Base-by-base conservation (phyloP, 2,329 filamentous ascomycete species). In the Botryotinia globosa region DNA sequence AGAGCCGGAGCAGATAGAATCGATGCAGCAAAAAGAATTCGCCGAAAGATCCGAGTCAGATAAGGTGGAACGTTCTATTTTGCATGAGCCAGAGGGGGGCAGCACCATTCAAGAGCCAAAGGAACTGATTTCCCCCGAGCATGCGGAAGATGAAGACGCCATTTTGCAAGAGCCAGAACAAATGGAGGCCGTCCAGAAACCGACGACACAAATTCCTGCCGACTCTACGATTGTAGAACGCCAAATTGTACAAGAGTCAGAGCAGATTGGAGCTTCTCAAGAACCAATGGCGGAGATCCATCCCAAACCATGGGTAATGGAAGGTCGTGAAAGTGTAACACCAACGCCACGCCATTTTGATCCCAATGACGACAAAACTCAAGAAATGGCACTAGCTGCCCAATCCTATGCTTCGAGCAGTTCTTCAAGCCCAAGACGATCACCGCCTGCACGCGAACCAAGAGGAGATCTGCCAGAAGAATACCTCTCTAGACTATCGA, bases 231-330 rank as follows among this genome's bases (percentile, higher is more conserved):
- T 34, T 34, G 80, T 80, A 69, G 77, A 59, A 29, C 59, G 34
- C 20, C 37, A 48, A 56, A 44, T 65, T 18, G 22, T 81, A 61
- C 77, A 76, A 42, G 75, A 80, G 44, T 63, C 73, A 18, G 73
- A 74, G n/a, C 69, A 76, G 20, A 64, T 74, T 16, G 73, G 64
- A 10, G 29, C 37, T 20, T 39, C 51, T 39, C 71, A 73, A 68
- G 73, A 77, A 64, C 62, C 65, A 54, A 66, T 68, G 42, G 32
- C 37, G 22, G 63, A 70, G 54, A 48, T 62, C 34, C 18, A 51
- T 56, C 29, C 67, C 42, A 70, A 37, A 56, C 18, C 61, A 10
- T 56, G 29, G 32, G 18, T 66, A 16, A 48, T 72, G 39, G 70
- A 45, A 18, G 12, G 25, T 32, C 42, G 51, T 42, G 44, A 72